phyloP scores from a whole-genome alignment of 2,329 filamentous ascomycete genomes.

The Clarireedia monteithiana region DNA sequence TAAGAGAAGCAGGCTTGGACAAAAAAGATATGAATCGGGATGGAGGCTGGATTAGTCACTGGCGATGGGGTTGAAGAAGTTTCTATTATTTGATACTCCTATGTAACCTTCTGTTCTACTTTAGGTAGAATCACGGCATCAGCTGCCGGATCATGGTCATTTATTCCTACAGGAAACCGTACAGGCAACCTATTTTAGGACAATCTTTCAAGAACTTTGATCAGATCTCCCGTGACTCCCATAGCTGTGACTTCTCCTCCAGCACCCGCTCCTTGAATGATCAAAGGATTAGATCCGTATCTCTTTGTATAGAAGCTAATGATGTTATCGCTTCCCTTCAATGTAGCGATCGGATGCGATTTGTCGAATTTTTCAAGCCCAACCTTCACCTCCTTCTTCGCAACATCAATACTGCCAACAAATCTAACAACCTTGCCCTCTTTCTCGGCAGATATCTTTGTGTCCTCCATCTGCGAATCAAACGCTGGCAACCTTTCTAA shows the following conservation, averaged over 20 bases:
- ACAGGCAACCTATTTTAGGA: background rate
- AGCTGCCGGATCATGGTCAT: no score
- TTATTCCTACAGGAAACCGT: no score
- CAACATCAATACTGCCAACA: conserved; percentile 86
- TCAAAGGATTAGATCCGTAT: conserved; percentile 84
- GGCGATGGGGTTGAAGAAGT: no score
- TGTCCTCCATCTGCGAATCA: conserved; percentile 81
- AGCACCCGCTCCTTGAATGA: conserved; percentile 89
- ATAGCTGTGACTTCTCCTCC: conserved; percentile 95
- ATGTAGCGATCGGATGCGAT: conserved; percentile 82
- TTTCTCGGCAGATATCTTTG: conserved; percentile 76
- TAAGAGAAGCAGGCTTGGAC: no score
- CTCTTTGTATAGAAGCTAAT: conserved; percentile 97
- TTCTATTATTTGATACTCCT: no score
- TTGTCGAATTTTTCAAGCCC: conserved; percentile 84
- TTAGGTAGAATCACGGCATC: no score
- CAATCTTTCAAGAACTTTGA: background rate
- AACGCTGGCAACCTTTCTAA: conserved; percentile 71
- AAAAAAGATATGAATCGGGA: no score
- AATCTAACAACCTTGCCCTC: conserved; percentile 90
- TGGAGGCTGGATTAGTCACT: no score
- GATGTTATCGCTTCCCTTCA: conserved; percentile 98
- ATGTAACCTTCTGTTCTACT: no score
- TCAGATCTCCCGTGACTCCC: conserved; percentile 54
- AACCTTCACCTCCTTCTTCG: conserved; percentile 76